Evolutionary conservation across 2,329 filamentous ascomycete genomes (phyloP).

Genomic region (Scortechinia acanthostroma): DNA sequence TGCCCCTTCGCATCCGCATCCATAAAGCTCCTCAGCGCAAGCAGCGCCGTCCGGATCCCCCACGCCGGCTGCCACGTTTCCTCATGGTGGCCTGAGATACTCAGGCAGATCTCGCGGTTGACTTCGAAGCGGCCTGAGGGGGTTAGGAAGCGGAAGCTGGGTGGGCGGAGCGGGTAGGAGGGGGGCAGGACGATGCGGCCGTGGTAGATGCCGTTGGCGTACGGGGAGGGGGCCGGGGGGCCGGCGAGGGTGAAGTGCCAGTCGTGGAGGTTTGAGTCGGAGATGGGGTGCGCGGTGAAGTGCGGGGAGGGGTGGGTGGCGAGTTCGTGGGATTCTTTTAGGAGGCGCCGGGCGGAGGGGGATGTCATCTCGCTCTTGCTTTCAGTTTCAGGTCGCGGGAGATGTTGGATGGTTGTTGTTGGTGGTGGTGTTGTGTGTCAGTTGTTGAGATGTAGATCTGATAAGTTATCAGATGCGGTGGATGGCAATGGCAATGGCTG

Average conservation of each 20-base stretch:
- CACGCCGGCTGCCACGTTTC: conserved; percentile 98
- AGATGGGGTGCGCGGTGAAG: not conserved
- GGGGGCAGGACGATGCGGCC: conserved; percentile 87
- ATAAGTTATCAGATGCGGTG: too few species aligned
- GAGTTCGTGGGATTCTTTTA: not conserved
- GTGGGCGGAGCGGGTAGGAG: conserved; percentile 83
- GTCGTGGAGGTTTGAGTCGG: conserved; percentile 83
- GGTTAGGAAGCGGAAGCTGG: conserved; percentile 90
- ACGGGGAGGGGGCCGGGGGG: conserved; percentile 68
- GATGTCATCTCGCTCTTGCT: not conserved
- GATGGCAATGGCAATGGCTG: too few species aligned
- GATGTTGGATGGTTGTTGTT: not conserved
- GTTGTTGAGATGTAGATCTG: too few species aligned
- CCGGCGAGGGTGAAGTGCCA: conserved; percentile 98
- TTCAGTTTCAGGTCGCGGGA: not conserved
- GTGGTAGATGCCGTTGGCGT: conserved; percentile 81
- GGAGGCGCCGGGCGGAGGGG: not conserved
- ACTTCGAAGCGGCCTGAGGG: conserved; percentile 89
- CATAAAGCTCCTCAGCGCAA: conserved; percentile 76
- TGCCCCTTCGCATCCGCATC: conserved; percentile 82
- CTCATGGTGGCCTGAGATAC: conserved; percentile 89
- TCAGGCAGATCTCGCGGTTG: conserved; percentile 93
- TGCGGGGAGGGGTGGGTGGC: not conserved
- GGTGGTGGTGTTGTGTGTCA: too few species aligned
- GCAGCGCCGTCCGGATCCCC: conserved; percentile 85